A percentile compares a stretch with the other conserved stretches of the same genome.
Evolutionary conservation across 1,284 basidiomycete species (phyloP).

Genomic region (Jaminaea rosea): DNA sequence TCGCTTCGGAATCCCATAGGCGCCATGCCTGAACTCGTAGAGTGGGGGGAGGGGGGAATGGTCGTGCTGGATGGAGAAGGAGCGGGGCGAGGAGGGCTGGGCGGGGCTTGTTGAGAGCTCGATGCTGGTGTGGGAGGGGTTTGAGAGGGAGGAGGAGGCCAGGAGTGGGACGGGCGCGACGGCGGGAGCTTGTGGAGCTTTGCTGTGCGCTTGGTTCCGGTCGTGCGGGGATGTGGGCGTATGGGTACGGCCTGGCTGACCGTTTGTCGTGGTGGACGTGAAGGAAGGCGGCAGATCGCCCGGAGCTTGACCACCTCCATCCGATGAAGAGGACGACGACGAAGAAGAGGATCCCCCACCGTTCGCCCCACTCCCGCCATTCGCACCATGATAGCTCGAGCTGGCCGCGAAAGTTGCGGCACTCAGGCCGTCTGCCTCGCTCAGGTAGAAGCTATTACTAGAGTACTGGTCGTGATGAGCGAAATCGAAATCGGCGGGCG

Average conservation of each 20-base stretch:
- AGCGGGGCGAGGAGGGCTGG: neutral
- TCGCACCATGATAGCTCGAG: neutral
- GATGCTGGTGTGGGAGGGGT: neutral
- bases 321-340: neutral
- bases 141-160: neutral
- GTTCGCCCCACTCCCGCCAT: neutral
- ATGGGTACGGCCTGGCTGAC: neutral
- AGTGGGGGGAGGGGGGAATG: too few relatives aligned
- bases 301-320: neutral
- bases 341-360: neutral
- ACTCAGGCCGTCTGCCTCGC: too few relatives aligned
- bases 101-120: neutral
- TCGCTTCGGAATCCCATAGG: slow-evolving; percentile 50
- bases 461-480: too few relatives aligned
- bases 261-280: neutral
- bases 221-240: neutral
- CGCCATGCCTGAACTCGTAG: slow-evolving; percentile 43
- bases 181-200: neutral
- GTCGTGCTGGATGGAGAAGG: neutral
- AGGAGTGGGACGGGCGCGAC: neutral
- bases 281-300: neutral
- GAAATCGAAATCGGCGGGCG: too few relatives aligned
- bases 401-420: neutral
- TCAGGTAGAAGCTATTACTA: too few relatives aligned
- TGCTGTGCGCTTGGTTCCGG: neutral